Evolutionary conservation across 1,284 basidiomycete genomes (phyloP).

Genomic region (Termitomyces sp.): DNA sequence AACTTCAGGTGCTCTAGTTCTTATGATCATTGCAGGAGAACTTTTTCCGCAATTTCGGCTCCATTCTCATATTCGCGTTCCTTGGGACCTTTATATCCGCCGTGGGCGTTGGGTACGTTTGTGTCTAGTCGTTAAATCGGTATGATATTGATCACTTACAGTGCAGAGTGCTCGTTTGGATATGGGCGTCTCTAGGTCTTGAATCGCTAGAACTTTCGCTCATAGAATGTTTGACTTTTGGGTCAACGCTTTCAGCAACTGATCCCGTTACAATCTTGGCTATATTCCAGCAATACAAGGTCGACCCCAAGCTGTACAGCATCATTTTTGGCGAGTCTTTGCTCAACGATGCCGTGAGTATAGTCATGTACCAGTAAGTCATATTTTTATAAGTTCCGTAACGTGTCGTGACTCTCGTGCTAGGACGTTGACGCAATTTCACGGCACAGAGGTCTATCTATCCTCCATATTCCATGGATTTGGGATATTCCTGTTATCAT

Average conservation of each 20-base stretch:
- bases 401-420: background rate
- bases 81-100: constrained; percentile 96
- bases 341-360: constrained; percentile 98
- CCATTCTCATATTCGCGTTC: constrained; percentile 95
- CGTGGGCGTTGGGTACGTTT: constrained; percentile 87
- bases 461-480: constrained; percentile 91
- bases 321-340: constrained; percentile 98
- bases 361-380: constrained; percentile 99
- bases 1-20: background rate
- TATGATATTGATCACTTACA: constrained; percentile 40
- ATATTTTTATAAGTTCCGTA: background rate
- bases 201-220: constrained; percentile 79
- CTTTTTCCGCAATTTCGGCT: constrained; percentile 97
- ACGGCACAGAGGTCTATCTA: constrained; percentile 84
- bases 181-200: constrained; percentile 89
- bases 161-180: constrained; percentile 86
- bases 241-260: constrained; percentile 94
- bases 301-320: constrained; percentile 96
- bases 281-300: constrained; percentile 98
- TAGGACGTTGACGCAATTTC: constrained; percentile 89
- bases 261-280: constrained; percentile 98
- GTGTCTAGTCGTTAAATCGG: background rate
- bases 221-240: constrained; percentile 94
- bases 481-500: constrained; percentile 94
- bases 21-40: constrained; percentile 63